These are phyloP conservation scores for Erigeron philadelphicus DNA, from an alignment of 140 eudicot species.

Conservation along the genomic window DNA sequence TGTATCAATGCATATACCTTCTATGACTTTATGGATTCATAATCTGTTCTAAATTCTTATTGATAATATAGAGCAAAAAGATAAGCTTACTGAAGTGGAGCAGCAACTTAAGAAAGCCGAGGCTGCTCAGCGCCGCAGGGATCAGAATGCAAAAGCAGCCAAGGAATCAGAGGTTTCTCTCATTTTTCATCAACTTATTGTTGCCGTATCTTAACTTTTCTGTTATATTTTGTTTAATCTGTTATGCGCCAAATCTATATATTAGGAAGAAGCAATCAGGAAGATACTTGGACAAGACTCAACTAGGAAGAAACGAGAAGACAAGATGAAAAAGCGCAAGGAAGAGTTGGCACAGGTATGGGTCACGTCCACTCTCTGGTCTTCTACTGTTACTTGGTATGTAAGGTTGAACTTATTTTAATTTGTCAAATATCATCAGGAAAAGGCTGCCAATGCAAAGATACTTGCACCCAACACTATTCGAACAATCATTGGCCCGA, in stretches of 20 bases:
- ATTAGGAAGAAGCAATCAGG: constrained; percentile 94
- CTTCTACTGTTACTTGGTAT: neutral
- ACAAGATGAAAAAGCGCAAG: constrained; percentile 80
- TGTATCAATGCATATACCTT: neutral
- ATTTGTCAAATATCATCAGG: constrained; percentile 36
- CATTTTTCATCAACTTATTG: neutral
- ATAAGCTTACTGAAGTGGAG: constrained; percentile 80
- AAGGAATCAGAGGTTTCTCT: constrained; percentile 78
- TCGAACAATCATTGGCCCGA: constrained; percentile 66
- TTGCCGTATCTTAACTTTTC: neutral
- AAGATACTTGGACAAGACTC: constrained; percentile 97
- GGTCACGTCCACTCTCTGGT: neutral
- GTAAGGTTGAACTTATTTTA: neutral
- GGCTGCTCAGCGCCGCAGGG: constrained; percentile 86
- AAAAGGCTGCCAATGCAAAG: constrained; percentile 63
- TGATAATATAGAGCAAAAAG: constrained; percentile 59
- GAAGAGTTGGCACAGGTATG: constrained; percentile 90
- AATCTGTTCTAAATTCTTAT: constrained; percentile 16
- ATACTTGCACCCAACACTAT: constrained; percentile 58
- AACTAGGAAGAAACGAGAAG: constrained; percentile 85
- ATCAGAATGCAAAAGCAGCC: constrained; percentile 94
- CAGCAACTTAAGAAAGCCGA: constrained; percentile 89
- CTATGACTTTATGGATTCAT: neutral
- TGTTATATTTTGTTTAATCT: constrained; percentile 2
- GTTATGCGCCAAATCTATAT: neutral